phyloP scores from a whole-genome alignment of 495 filamentous ascomycete species.

The Penicillium lividum region DNA sequence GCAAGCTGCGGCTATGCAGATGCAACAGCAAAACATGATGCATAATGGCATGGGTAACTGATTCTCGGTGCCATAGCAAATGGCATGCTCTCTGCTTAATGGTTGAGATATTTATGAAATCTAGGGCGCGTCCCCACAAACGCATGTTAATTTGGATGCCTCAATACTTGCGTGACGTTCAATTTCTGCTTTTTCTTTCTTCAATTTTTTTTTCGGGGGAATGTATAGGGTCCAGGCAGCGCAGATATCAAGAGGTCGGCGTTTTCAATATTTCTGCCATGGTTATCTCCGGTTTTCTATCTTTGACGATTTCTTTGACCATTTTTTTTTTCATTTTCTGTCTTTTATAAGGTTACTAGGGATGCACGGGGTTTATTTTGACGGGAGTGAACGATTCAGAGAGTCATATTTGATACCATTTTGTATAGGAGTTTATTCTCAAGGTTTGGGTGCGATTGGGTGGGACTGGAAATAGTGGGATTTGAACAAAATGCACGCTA shows the following conservation, averaged over 20 bases:
- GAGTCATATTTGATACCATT: slow-evolving; percentile 47
- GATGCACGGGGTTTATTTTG: slow-evolving; percentile 18
- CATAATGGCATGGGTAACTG: slow-evolving; percentile 48
- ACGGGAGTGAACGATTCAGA: slow-evolving; percentile 23
- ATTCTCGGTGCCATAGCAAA: slow-evolving; percentile 1
- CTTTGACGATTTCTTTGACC: background rate
- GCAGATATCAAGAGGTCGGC: slow-evolving; percentile 24
- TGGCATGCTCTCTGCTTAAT: background rate
- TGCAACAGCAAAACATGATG: slow-evolving; percentile 52
- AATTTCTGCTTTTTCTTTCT: background rate
- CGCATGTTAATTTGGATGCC: background rate
- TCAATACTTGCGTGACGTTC: background rate
- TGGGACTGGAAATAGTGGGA: slow-evolving; percentile 26
- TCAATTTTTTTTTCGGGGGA: slow-evolving; percentile 9
- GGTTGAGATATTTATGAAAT: slow-evolving; percentile 1
- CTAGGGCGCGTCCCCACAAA: background rate
- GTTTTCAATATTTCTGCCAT: slow-evolving; percentile 23
- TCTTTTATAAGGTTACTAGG: slow-evolving; percentile 23
- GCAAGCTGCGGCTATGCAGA: slow-evolving; percentile 29
- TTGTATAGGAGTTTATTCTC: slow-evolving; percentile 37
- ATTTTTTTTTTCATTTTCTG: slow-evolving; percentile 1
- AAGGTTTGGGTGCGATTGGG: slow-evolving; percentile 6
- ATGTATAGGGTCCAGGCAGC: slow-evolving; percentile 28
- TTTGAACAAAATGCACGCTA: slow-evolving; percentile 24
- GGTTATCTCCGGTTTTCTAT: slow-evolving; percentile 9